Conservation (phyloP, 805 yeast species). For the Nakazawaea ernobii region DNA sequence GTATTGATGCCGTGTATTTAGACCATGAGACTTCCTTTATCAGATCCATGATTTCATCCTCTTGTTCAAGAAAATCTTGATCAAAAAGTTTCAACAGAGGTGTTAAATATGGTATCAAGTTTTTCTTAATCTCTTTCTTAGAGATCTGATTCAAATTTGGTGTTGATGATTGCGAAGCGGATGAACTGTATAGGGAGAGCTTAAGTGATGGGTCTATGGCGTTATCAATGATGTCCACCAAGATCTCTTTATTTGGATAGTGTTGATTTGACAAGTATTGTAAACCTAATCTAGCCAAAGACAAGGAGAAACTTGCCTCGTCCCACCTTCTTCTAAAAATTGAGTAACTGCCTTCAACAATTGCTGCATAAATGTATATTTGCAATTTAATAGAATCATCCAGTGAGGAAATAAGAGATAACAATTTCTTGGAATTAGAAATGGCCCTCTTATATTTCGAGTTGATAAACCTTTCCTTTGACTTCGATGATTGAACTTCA, state of each 20-base stretch:
- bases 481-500: constrained; percentile 45
- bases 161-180: constrained; percentile 19
- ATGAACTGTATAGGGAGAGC: constrained; percentile 29
- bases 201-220: constrained; percentile 62
- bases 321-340: constrained; percentile 53
- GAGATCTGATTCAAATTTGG: constrained; percentile 47
- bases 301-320: constrained; percentile 42
- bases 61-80: constrained; percentile 27
- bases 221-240: constrained; percentile 51
- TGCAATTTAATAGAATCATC: constrained; percentile 30
- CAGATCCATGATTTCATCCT: constrained; percentile 18
- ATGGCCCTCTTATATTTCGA: constrained; percentile 67
- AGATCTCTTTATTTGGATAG: constrained; percentile 30
- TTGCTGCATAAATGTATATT: constrained; percentile 27
- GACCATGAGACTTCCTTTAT: constrained; percentile 41
- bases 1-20: constrained; percentile 50
- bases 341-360: constrained; percentile 33
- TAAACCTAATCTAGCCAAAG: constrained; percentile 58
- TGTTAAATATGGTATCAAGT: constrained; percentile 25
- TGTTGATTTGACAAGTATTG: constrained; percentile 38
- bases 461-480: constrained; percentile 44
- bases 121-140: constrained; percentile 33
- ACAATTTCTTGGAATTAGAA: constrained; percentile 35
- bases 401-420: constrained; percentile 28
- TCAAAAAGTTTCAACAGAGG: constrained; percentile 31